Evolutionary conservation across 441 rosid species (phyloP).

Genomic region (Monsonia emarginata): DNA sequence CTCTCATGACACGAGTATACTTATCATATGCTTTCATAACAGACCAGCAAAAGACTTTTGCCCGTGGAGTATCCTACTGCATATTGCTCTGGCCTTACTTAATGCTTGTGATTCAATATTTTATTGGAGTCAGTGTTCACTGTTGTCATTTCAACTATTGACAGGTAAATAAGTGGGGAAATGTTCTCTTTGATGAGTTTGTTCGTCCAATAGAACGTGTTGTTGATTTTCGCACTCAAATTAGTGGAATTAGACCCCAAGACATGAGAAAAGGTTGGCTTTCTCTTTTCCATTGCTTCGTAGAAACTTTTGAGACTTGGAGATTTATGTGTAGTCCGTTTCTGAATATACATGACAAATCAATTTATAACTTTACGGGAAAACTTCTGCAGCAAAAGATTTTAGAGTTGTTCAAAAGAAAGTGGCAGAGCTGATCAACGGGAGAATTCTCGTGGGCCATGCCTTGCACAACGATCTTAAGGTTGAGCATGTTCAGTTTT

Average conservation of each 20-base stretch:
- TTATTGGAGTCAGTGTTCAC: constrained; percentile 7
- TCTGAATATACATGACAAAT: neutral
- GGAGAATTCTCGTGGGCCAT: constrained; percentile 79
- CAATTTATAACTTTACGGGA: neutral
- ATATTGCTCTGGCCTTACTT: too few species aligned
- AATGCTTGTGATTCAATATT: neutral
- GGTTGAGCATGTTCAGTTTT: constrained; percentile 31
- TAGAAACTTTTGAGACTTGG: neutral
- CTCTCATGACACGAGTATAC: too few species aligned
- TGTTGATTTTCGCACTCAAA: constrained; percentile 73
- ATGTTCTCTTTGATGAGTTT: constrained; percentile 75
- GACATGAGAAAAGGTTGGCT: constrained; percentile 67
- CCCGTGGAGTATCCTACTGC: too few species aligned
- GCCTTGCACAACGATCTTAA: constrained; percentile 89
- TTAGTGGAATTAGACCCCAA: constrained; percentile 81
- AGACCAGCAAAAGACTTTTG: too few species aligned
- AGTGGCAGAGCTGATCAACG: constrained; percentile 71
- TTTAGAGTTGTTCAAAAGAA: constrained; percentile 61
- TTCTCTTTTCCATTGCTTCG: constrained; percentile 11
- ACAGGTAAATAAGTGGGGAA: constrained; percentile 89
- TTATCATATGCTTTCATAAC: too few species aligned
- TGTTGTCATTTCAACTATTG: constrained; percentile 21
- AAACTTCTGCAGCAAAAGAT: constrained; percentile 57
- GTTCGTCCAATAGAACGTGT: constrained; percentile 80
- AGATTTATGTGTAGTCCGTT: neutral